A percentile compares a stretch with the other conserved stretches of the same genome.
Evolutionary conservation across 805 yeast species (phyloP).

Genomic region (Starmerella vaccinii): DNA sequence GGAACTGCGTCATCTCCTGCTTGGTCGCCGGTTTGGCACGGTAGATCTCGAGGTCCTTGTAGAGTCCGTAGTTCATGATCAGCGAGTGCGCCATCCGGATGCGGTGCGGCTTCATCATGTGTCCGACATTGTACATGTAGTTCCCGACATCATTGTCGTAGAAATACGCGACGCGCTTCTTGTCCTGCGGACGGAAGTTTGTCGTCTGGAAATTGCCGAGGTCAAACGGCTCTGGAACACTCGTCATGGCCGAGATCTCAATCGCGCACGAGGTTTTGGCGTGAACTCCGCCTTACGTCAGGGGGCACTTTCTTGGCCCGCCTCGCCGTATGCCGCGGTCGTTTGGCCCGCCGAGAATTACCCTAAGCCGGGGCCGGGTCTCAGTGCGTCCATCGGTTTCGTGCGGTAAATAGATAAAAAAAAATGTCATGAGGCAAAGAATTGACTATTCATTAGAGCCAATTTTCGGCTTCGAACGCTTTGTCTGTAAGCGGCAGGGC

Average conservation of each 20-base stretch:
- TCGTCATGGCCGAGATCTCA: constrained; percentile 7
- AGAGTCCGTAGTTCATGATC: constrained; percentile 92
- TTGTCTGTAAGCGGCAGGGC: too few relatives aligned
- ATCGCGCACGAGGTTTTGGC: not conserved
- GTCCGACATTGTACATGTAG: constrained; percentile 96
- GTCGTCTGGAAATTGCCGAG: constrained; percentile 32
- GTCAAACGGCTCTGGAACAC: constrained; percentile 44
- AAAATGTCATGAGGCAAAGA: too few relatives aligned
- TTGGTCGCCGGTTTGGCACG: constrained; percentile 96
- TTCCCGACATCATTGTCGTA: constrained; percentile 91
- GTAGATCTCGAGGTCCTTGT: constrained; percentile 94
- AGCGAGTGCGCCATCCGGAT: constrained; percentile 97
- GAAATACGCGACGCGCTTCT: constrained; percentile 62
- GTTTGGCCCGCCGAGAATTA: too few relatives aligned
- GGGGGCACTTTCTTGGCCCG: too few relatives aligned
- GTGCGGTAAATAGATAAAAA: too few relatives aligned
- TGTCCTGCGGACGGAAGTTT: constrained; percentile 45
- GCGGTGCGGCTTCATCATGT: constrained; percentile 98
- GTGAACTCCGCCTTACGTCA: not conserved
- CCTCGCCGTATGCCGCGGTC: too few relatives aligned
- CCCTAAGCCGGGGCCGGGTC: too few relatives aligned
- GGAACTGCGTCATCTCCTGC: constrained; percentile 97
- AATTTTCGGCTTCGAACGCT: too few relatives aligned
- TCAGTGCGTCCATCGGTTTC: too few relatives aligned
- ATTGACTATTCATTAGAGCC: too few relatives aligned